phyloP scores from a whole-genome alignment of 176 grass and related monocot species.

The Tuctoria greenei region DNA sequence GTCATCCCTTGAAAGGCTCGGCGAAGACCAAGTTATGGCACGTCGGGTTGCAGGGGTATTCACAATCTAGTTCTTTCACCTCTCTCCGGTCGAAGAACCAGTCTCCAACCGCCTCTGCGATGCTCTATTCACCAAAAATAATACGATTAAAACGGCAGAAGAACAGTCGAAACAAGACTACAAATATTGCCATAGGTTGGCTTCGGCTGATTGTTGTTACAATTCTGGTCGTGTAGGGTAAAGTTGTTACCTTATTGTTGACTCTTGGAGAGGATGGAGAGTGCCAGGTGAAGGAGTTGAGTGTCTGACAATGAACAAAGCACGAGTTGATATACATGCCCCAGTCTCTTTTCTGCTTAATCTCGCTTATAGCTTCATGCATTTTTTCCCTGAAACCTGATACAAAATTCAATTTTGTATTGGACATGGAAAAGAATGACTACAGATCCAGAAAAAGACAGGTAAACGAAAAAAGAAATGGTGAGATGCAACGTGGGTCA shows the following conservation, averaged over 20 bases:
- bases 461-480: slow-evolving; percentile 1
- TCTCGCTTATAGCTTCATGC: slow-evolving; percentile 38
- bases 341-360: slow-evolving; percentile 58
- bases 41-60: slow-evolving; percentile 76
- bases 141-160: not conserved
- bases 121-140: slow-evolving; percentile 43
- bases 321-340: slow-evolving; percentile 74
- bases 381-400: slow-evolving; percentile 68
- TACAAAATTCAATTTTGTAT: slow-evolving; percentile 1
- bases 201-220: no score
- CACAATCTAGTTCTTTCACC: slow-evolving; percentile 72
- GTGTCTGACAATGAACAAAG: slow-evolving; percentile 71
- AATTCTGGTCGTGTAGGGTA: not conserved
- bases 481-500: slow-evolving; percentile 5
- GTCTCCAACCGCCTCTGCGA: slow-evolving; percentile 77
- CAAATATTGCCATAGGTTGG: no score
- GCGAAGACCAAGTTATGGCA: slow-evolving; percentile 68
- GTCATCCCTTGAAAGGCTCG: slow-evolving; percentile 45
- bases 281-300: slow-evolving; percentile 61
- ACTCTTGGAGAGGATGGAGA: slow-evolving; percentile 60
- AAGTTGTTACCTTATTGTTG: slow-evolving; percentile 55
- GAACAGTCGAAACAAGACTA: not conserved
- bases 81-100: slow-evolving; percentile 71
- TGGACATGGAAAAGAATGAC: not conserved
- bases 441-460: not conserved